Conservation (phyloP, 1,139 yeast species). For the Yamadazyma membranifaciens region DNA sequence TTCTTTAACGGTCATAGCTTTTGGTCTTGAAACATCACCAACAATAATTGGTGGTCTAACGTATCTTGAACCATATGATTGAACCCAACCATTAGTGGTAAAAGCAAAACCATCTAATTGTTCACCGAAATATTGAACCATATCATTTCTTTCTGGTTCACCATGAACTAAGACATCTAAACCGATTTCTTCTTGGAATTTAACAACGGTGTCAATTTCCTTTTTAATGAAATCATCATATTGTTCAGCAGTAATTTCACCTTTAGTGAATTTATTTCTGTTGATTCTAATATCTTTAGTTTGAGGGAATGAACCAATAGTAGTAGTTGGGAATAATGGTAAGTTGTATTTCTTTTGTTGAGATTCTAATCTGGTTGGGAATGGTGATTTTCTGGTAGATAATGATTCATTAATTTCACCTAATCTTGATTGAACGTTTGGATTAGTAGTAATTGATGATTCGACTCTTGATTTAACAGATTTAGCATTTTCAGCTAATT, state of each 20-base stretch:
- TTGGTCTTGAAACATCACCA: conserved; percentile 98
- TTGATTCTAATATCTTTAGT: conserved; percentile 97
- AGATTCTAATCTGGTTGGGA: conserved; percentile 81
- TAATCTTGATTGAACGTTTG: conserved; percentile 86
- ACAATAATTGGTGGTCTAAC: conserved; percentile 99
- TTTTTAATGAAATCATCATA: conserved; percentile 94
- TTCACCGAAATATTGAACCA: conserved; percentile 99
- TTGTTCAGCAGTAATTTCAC: conserved; percentile 90
- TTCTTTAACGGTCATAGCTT: conserved; percentile 98
- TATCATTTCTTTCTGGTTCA: conserved; percentile 99
- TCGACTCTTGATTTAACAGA: conserved; percentile 83
- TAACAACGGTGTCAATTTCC: conserved; percentile 92
- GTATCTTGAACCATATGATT: conserved; percentile 99
- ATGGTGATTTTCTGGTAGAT: conserved; percentile 83
- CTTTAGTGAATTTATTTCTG: conserved; percentile 98
- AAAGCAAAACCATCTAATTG: conserved; percentile 96
- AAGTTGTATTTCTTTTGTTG: conserved; percentile 87
- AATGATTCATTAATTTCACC: conserved; percentile 74
- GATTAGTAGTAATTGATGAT: conserved; percentile 87
- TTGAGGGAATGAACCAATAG: conserved; percentile 99
- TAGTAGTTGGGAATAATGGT: conserved; percentile 99
- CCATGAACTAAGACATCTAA: conserved; percentile 98
- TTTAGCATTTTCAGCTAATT: conserved; percentile 81
- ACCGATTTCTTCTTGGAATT: conserved; percentile 98
- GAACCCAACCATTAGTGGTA: conserved; percentile 99